Percentiles rank a stretch among this genome's conserved stretches.
Evolutionary conservation across 2,329 filamentous ascomycete species (phyloP).

Genomic region (Colletotrichum chlorophyti): DNA sequence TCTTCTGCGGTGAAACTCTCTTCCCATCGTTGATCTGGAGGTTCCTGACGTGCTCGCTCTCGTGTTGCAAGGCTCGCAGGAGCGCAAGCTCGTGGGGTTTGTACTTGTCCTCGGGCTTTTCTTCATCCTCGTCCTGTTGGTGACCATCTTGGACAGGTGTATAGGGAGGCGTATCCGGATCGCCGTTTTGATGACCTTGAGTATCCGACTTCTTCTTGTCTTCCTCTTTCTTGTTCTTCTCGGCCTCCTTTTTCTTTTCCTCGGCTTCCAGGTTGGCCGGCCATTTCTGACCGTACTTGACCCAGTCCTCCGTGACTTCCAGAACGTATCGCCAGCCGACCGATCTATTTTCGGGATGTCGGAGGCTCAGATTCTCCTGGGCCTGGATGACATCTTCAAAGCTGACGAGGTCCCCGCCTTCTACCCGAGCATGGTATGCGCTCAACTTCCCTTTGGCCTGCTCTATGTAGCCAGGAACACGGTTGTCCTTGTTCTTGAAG

Average conservation of each 20-base stretch:
- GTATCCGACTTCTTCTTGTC: constrained; percentile 29
- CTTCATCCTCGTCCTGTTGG: constrained; percentile 29
- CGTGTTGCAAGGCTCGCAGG: constrained; percentile 47
- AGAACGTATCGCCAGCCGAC: constrained; percentile 57
- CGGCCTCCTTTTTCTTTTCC: constrained; percentile 34
- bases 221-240: constrained; percentile 30
- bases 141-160: background rate
- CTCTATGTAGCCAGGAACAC: constrained; percentile 40
- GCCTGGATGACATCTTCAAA: constrained; percentile 43
- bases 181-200: background rate
- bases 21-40: constrained; percentile 48
- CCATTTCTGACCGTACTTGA: constrained; percentile 56
- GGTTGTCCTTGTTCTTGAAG: constrained; percentile 42
- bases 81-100: constrained; percentile 49
- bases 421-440: constrained; percentile 11
- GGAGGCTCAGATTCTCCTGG: constrained; percentile 50
- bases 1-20: constrained; percentile 29
- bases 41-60: constrained; percentile 47
- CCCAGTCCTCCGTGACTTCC: constrained; percentile 53
- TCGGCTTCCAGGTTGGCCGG: constrained; percentile 48
- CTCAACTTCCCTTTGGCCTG: constrained; percentile 4
- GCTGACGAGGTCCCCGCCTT: constrained; percentile 41
- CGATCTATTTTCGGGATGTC: constrained; percentile 49
- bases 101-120: constrained; percentile 33
- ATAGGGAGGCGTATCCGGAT: background rate